These are phyloP conservation scores for Alloascoidea africana DNA, from an alignment of 805 yeast species.

Conservation along the genomic window DNA sequence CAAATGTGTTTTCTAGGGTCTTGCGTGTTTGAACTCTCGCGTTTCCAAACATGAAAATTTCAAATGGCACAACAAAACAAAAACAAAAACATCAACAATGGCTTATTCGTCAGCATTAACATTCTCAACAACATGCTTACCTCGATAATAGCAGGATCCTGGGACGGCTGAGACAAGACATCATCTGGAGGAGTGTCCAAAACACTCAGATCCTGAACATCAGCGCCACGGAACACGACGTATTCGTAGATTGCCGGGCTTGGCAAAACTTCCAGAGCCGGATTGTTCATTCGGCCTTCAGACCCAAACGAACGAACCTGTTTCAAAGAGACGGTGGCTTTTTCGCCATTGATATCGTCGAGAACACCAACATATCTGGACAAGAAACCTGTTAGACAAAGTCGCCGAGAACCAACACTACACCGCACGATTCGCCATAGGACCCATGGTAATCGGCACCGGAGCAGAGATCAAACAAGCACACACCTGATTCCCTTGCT, in stretches of 20 bases:
- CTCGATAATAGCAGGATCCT: constrained; percentile 18
- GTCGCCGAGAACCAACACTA: constrained; percentile 2
- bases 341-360: constrained; percentile 77
- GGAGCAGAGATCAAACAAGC: constrained; percentile 2
- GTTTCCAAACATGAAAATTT: too few relatives aligned
- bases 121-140: constrained; percentile 15
- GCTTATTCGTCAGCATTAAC: too few relatives aligned
- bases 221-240: constrained; percentile 81
- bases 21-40: too few relatives aligned
- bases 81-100: constrained; percentile 2
- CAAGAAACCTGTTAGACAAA: background rate
- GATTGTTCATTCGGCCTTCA: constrained; percentile 72
- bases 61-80: too few relatives aligned
- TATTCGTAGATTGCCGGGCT: constrained; percentile 53
- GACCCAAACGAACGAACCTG: constrained; percentile 80
- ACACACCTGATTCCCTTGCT: constrained; percentile 52
- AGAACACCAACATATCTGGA: constrained; percentile 75
- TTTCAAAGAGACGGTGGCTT: constrained; percentile 74
- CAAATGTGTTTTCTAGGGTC: too few relatives aligned
- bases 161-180: constrained; percentile 38
- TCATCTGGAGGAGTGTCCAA: constrained; percentile 51
- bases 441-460: constrained; percentile 11
- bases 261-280: constrained; percentile 55
- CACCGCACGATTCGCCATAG: constrained; percentile 13
- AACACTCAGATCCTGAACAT: constrained; percentile 79